Evolutionary conservation across 106 monocot species (phyloP).

Genomic region (Dioscorea alata): DNA sequence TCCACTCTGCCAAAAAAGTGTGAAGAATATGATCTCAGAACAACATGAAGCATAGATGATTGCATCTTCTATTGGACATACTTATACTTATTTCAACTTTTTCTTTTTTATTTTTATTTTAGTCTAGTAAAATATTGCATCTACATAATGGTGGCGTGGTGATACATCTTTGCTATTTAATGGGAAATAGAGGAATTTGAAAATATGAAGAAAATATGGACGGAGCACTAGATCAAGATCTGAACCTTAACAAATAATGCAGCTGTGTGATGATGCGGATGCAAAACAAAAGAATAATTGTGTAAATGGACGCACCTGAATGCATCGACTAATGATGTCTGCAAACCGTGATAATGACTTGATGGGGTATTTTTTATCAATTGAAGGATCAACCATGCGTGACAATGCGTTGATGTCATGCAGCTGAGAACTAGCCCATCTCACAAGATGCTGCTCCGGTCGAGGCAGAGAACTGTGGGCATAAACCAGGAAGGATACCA

Average conservation of each 20-base stretch:
- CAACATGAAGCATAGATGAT: no score
- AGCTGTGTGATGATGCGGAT: background rate
- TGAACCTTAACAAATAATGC: no score
- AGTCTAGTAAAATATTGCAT: no score
- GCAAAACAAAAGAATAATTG: background rate
- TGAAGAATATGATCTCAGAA: no score
- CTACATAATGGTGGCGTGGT: no score
- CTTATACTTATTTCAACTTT: no score
- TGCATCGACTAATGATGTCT: constrained; percentile 93
- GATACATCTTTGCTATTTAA: no score
- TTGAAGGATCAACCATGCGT: constrained; percentile 87
- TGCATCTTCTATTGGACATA: no score
- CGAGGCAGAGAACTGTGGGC: constrained; percentile 65
- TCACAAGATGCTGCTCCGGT: constrained; percentile 83
- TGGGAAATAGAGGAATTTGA: no score
- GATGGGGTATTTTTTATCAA: constrained; percentile 55
- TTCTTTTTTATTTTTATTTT: no score
- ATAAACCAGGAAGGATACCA: background rate
- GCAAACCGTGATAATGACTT: constrained; percentile 94
- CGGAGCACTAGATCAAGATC: no score
- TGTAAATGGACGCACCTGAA: constrained; percentile 52
- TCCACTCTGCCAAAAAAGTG: constrained; percentile 39
- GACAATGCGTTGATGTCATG: constrained; percentile 76
- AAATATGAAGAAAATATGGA: no score
- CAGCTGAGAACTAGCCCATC: constrained; percentile 91